Conservation (phyloP, 192 early-diverging fungal species). For the Powellomyces hirtus region DNA sequence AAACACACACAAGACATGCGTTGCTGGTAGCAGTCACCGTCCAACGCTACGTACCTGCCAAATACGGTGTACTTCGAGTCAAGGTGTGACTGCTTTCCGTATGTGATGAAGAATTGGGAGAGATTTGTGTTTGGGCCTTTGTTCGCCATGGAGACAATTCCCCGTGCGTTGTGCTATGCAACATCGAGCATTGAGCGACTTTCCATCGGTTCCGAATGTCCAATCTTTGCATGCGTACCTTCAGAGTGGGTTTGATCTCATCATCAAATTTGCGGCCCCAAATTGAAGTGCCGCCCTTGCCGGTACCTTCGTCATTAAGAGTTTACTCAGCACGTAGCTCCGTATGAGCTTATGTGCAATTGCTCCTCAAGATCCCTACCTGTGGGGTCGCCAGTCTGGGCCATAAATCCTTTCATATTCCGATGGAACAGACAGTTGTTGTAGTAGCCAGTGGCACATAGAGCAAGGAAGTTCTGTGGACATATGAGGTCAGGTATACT, state of each 20-base stretch:
- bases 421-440: constrained; percentile 85
- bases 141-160: constrained; percentile 92
- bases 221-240: constrained; percentile 45
- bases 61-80: constrained; percentile 91
- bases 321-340: too few relatives aligned
- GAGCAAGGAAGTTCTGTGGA: constrained; percentile 85
- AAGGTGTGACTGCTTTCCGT: constrained; percentile 79
- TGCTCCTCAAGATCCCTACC: constrained; percentile 62
- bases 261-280: constrained; percentile 51
- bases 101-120: constrained; percentile 77
- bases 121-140: constrained; percentile 83
- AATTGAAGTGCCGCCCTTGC: constrained; percentile 45
- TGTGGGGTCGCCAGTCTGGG: constrained; percentile 57
- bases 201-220: background rate
- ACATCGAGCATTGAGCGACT: background rate
- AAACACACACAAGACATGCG: background rate
- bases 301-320: constrained; percentile 44
- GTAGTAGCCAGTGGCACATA: constrained; percentile 94
- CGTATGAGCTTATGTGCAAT: too few relatives aligned
- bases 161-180: constrained; percentile 75
- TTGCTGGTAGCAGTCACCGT: background rate
- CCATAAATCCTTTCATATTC: constrained; percentile 56
- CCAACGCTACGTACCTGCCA: constrained; percentile 79
- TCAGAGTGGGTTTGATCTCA: constrained; percentile 60
- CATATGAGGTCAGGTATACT: too few relatives aligned